Evolutionary conservation across 202 grass and related monocot species (phyloP), one percentile per base, ranked within the genome.

Genomic region (Dendrocalamus latiflorus): DNA sequence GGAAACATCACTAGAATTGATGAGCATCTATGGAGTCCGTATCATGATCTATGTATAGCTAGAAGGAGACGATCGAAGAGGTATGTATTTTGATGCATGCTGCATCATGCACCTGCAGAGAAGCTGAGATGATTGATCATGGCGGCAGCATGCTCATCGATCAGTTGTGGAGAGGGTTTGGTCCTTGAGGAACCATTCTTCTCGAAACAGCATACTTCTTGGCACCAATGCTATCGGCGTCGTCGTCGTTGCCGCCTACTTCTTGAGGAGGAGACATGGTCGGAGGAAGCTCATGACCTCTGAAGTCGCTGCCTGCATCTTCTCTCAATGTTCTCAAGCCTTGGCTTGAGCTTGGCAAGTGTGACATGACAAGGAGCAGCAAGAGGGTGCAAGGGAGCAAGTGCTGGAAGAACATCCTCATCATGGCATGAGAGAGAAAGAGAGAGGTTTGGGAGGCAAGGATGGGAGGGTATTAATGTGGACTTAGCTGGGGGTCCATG

Each of bases 91-190:
- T 77, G 56, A 20, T 68, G 65, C 68, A 44, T 63, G 64, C 17
- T 55, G 26, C 48, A 56, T 16, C 70, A 56, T 73, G 30, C 79
- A 83, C 74, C 67, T 55, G 67, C 6, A 70, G 75, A 80, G 78
- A 65, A 22, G 4, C 24, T 60, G 65, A 12, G 64, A 13, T 25
- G 56, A 14, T 25, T 4, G 11, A 14, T 26, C 72, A 16, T 18
- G 45, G 81, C 38, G 48, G 4, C 37, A 24, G 38, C n/a, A n/a
- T 72, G 66, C 30, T 43, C 62, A 56, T 2, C 30, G 18, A 6
- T 91, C 89, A 89, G 81, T 91, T 94, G 77, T 94, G 92, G 51
- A 94, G 92, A 66, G 92, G 92, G 70, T 94, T 94, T 64, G 92
- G 92, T n/a, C 92, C 92, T 76, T 80, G 89, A 79, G 89, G 92